phyloP scores from a whole-genome alignment of 2,329 filamentous ascomycete species.

The Nothopassalora personata region DNA sequence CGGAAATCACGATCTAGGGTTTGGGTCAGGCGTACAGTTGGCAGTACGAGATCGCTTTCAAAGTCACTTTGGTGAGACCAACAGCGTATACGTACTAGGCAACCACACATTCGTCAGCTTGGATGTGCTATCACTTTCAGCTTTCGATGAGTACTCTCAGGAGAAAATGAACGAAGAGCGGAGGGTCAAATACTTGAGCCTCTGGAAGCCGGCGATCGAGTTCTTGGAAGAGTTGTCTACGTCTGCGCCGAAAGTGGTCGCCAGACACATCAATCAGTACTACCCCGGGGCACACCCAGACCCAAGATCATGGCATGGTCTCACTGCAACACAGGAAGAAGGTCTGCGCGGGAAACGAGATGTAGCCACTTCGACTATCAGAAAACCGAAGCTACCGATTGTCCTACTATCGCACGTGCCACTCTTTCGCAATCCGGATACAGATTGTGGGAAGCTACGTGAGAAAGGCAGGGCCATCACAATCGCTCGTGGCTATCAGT shows the following conservation, averaged over 20 bases:
- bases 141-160: conserved; percentile 55
- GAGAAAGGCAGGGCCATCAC: conserved; percentile 82
- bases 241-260: conserved; percentile 62
- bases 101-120: conserved; percentile 95
- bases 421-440: conserved; percentile 73
- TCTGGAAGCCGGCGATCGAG: conserved; percentile 70
- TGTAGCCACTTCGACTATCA: conserved; percentile 1
- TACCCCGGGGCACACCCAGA: conserved; percentile 35
- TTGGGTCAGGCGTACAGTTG: conserved; percentile 76
- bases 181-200: conserved; percentile 31
- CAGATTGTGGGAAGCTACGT: conserved; percentile 78
- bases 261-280: conserved; percentile 53
- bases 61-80: conserved; percentile 85
- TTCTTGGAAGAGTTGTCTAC: conserved; percentile 66
- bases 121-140: conserved; percentile 82
- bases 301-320: conserved; percentile 30
- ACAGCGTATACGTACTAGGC: conserved; percentile 81
- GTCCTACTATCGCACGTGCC: conserved; percentile 89
- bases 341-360: not conserved
- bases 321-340: conserved; percentile 18
- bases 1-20: conserved; percentile 92
- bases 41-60: conserved; percentile 78
- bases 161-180: conserved; percentile 48
- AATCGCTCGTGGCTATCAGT: conserved; percentile 80
- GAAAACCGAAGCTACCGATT: conserved; percentile 65